phyloP scores from a whole-genome alignment of 2,329 filamentous ascomycete species.

The Apiospora marii region DNA sequence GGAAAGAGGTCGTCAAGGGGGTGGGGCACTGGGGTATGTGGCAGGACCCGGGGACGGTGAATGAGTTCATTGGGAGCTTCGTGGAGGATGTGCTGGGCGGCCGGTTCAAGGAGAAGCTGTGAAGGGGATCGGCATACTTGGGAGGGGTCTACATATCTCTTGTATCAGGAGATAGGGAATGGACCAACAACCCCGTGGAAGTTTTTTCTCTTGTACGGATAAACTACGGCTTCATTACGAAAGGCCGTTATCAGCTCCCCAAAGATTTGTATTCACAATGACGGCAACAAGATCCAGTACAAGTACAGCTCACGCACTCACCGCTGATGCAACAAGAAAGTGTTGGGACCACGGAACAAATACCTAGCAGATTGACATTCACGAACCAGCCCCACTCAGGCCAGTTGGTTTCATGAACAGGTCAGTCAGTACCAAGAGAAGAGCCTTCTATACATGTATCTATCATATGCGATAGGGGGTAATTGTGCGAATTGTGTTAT shows the following conservation, averaged over 20 bases:
- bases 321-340: no score
- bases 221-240: no score
- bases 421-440: neutral
- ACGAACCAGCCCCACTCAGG: no score
- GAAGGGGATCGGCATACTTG: constrained; percentile 25
- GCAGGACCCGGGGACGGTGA: constrained; percentile 75
- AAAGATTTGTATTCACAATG: no score
- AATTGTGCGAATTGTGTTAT: neutral
- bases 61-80: constrained; percentile 73
- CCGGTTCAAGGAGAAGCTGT: constrained; percentile 48
- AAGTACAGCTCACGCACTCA: no score
- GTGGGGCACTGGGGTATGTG: constrained; percentile 84
- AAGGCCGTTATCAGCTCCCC: no score
- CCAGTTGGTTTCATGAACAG: no score
- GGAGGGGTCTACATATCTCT: neutral
- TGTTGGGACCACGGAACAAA: no score
- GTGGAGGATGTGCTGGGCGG: constrained; percentile 59
- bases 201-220: neutral
- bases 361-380: no score
- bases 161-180: no score
- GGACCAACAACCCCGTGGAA: neutral
- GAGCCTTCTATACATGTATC: neutral
- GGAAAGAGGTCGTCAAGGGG: constrained; percentile 64
- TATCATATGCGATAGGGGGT: neutral
- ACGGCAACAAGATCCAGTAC: no score